Base-by-base conservation (phyloP, 1,139 yeast species). In the Chernovozyma aurita region DNA sequence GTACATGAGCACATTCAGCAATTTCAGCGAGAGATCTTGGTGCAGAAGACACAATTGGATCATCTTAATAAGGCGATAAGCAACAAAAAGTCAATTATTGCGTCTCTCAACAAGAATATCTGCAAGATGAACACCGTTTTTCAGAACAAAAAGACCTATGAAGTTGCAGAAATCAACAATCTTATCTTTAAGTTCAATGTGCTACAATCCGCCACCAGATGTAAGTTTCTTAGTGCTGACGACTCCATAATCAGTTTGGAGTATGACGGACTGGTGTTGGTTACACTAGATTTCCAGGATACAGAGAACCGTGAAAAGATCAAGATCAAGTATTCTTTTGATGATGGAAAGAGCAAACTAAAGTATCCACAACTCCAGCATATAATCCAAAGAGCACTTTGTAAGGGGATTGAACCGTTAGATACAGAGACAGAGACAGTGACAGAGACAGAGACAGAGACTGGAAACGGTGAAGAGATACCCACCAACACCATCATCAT, bases 91-190 rank as follows among this genome's bases (percentile, higher is more conserved):
- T 18, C 26, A 6, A 36, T 72, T 41, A 59, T 49, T 15, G 28
- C 30, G 2, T 30, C 37, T 3, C 37, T 61, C 25, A 44, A 38
- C 2, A 24, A 32, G 4, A 49, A 57, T 24, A 45, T 56, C 4
- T 27, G 31, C 2, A 40, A 35, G 1, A 38, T 47, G 13, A 53
- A 59, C 34, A 40, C 41, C 5, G 38, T 40, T 4, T 37, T 57
- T 15, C 50, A 47, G 22, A 49, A 44, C 15, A 54, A 50, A 30
- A 55, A 50, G 35, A 54, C 44, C 25, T 63, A 58, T 38, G 56
- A 53, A 25, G 28, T 39, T 1, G 45, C 52, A 21, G 69, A 63
- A 33, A 52, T 60, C 21, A 49, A 49, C 18, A 29, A 48, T 12
- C 45, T 63, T 24, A 46, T 45, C 18, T 38, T 49, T 18, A 57